These are phyloP conservation scores for Coemansia sp. DNA, from an alignment of 192 early-diverging fungal species.

Conservation along the genomic window DNA sequence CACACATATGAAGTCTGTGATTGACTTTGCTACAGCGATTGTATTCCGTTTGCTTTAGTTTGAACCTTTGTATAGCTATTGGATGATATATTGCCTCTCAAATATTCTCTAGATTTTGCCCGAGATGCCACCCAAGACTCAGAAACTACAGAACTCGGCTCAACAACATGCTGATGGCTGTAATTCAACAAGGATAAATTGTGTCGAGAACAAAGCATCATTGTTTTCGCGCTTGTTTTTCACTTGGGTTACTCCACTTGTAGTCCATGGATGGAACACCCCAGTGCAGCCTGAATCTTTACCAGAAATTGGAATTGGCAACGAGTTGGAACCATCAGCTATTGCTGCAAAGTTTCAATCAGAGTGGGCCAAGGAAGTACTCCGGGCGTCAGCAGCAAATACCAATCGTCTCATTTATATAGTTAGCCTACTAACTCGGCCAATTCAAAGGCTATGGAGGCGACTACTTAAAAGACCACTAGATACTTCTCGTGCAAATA, in stretches of 20 bases:
- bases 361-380: conserved; percentile 29
- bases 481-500: neutral
- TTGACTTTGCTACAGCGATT: too few species aligned
- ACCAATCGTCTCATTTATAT: neutral
- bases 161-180: neutral
- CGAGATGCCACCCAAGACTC: neutral
- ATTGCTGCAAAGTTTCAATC: conserved; percentile 29
- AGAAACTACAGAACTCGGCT: neutral
- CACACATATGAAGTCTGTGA: too few species aligned
- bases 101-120: neutral
- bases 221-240: conserved; percentile 42
- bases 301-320: conserved; percentile 40
- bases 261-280: conserved; percentile 34
- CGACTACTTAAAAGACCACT: neutral
- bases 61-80: neutral
- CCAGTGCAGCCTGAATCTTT: conserved; percentile 29
- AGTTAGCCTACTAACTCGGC: neutral
- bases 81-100: neutral
- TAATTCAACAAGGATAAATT: neutral
- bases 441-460: neutral
- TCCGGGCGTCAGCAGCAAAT: neutral
- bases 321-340: conserved; percentile 25
- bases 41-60: neutral
- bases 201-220: conserved; percentile 34
- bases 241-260: conserved; percentile 45